Conservation (phyloP, 2,329 filamentous ascomycete genomes). For the Nigrospora osmanthi region DNA sequence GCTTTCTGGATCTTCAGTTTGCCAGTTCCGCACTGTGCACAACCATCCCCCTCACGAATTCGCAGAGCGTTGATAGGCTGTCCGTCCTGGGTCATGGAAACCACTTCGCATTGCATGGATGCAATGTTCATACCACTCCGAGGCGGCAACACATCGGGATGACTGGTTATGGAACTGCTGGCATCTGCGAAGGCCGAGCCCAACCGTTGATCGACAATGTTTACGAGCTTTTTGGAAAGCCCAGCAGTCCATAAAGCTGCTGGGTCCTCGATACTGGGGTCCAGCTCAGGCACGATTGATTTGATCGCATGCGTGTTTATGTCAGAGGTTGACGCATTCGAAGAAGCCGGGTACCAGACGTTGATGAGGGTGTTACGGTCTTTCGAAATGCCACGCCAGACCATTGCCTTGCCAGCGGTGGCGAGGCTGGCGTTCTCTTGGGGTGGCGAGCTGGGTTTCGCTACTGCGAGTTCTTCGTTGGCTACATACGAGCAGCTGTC, state of each 20-base stretch:
- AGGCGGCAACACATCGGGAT: constrained; percentile 8
- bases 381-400: constrained; percentile 58
- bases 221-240: constrained; percentile 13
- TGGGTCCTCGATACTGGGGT: constrained; percentile 60
- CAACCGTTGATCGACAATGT: constrained; percentile 24
- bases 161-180: constrained; percentile 5
- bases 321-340: constrained; percentile 18
- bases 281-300: constrained; percentile 55
- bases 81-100: constrained; percentile 13
- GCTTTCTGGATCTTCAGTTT: constrained; percentile 60
- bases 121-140: constrained; percentile 4
- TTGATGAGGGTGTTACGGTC: constrained; percentile 63
- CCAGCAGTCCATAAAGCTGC: constrained; percentile 41
- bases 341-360: constrained; percentile 51
- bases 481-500: constrained; percentile 64
- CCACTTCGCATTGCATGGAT: constrained; percentile 8
- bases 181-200: constrained; percentile 8
- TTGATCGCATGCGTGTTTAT: constrained; percentile 57
- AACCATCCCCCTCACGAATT: constrained; percentile 60
- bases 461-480: constrained; percentile 75
- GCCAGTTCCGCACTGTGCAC: constrained; percentile 60
- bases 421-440: neutral
- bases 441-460: constrained; percentile 9
- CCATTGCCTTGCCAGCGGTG: constrained; percentile 9
- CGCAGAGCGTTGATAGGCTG: constrained; percentile 54